Conservation (phyloP, 1,139 yeast genomes). For the Pichia sp. region DNA sequence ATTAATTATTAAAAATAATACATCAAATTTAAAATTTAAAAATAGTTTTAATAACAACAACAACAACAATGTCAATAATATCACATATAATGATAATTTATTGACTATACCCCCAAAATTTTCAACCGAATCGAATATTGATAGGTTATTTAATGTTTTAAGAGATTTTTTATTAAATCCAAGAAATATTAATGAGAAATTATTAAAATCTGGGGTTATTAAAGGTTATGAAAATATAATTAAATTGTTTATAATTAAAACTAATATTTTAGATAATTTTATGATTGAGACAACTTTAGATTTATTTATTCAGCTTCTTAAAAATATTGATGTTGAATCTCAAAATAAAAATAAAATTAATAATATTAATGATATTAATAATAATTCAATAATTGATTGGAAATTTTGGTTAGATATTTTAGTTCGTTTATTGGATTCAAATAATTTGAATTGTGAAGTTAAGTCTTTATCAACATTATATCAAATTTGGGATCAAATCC, state of each 20-base stretch:
- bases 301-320: conserved; percentile 41
- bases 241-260: conserved; percentile 41
- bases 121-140: conserved; percentile 34
- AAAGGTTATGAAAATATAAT: conserved; percentile 47
- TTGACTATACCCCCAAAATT: conserved; percentile 25
- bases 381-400: conserved; percentile 47
- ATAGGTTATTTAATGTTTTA: conserved; percentile 35
- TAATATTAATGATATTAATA: not conserved
- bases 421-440: conserved; percentile 53
- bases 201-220: conserved; percentile 25
- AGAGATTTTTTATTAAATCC: conserved; percentile 39
- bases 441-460: conserved; percentile 56
- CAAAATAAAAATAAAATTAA: conserved; percentile 4
- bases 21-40: conserved; percentile 3
- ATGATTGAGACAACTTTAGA: conserved; percentile 42
- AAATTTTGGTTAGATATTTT: conserved; percentile 66
- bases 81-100: conserved; percentile 7
- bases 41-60: conserved; percentile 1
- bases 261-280: conserved; percentile 41
- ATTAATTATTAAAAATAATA: not conserved
- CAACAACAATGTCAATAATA: conserved; percentile 4
- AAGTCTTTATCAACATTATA: conserved; percentile 62
- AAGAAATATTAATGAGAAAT: conserved; percentile 31
- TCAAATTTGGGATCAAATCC: conserved; percentile 72
- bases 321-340: conserved; percentile 17